These are phyloP conservation scores for Linnemannia schmuckeri DNA, from an alignment of 192 early-diverging fungal species.

Conservation along the genomic window DNA sequence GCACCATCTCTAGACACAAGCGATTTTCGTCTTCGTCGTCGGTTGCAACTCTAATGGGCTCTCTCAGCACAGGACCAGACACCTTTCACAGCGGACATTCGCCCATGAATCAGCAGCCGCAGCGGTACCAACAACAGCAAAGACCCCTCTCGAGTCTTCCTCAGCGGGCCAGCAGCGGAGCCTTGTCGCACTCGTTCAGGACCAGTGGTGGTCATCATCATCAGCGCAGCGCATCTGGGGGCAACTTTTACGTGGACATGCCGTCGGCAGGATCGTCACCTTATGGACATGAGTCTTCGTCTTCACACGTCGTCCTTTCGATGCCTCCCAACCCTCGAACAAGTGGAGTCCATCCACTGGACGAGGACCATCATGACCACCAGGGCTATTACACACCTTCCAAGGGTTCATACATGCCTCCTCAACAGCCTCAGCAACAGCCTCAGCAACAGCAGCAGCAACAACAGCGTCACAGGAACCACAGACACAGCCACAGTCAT, in stretches of 20 bases:
- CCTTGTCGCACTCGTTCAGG: slow-evolving; percentile 15
- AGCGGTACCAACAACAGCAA: slow-evolving; percentile 12
- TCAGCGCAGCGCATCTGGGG: slow-evolving; percentile 42
- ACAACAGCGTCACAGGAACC: not conserved
- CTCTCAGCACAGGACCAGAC: slow-evolving; percentile 11
- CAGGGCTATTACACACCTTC: slow-evolving; percentile 12
- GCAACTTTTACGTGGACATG: slow-evolving; percentile 40
- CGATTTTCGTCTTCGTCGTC: slow-evolving; percentile 49
- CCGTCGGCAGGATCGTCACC: slow-evolving; percentile 17
- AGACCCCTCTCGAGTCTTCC: not conserved
- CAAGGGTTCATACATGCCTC: not conserved
- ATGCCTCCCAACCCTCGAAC: slow-evolving; percentile 15
- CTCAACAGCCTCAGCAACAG: not conserved
- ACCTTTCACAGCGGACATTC: slow-evolving; percentile 19
- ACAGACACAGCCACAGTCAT: not conserved
- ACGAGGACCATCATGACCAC: slow-evolving; percentile 17
- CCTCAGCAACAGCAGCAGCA: not conserved
- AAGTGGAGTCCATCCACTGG: slow-evolving; percentile 36
- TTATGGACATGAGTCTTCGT: slow-evolving; percentile 11
- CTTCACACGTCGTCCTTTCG: not conserved
- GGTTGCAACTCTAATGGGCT: slow-evolving; percentile 19
- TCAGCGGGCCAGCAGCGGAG: slow-evolving; percentile 15
- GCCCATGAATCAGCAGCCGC: slow-evolving; percentile 14
- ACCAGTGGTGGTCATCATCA: slow-evolving; percentile 38
- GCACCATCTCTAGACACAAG: slow-evolving; percentile 28